These are phyloP conservation scores for Penicillium taxi DNA, from an alignment of 495 filamentous ascomycete species.

Conservation along the genomic window DNA sequence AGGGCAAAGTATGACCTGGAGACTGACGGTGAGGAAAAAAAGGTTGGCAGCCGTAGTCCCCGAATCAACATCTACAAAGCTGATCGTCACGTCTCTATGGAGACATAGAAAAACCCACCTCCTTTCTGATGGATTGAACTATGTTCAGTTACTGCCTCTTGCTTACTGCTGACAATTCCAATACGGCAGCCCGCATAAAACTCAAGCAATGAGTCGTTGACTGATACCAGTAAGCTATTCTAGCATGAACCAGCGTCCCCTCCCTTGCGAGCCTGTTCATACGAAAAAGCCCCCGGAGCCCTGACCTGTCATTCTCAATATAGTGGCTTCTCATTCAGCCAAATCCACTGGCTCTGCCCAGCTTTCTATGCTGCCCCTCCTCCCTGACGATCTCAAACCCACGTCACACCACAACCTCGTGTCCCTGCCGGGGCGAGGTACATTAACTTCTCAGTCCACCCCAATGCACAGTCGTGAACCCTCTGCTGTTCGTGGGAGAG, in stretches of 20 bases:
- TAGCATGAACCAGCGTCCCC: slow-evolving; percentile 4
- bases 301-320: slow-evolving; percentile 4
- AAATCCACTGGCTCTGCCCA: slow-evolving; percentile 37
- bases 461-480: slow-evolving; percentile 44
- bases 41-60: slow-evolving; percentile 13
- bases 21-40: slow-evolving; percentile 6
- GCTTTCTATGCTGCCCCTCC: slow-evolving; percentile 37
- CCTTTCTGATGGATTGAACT: slow-evolving; percentile 10
- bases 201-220: slow-evolving; percentile 17
- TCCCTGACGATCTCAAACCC: slow-evolving; percentile 35
- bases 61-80: slow-evolving; percentile 15
- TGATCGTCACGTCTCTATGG: slow-evolving; percentile 8
- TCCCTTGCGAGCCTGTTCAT: slow-evolving; percentile 8
- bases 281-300: background rate
- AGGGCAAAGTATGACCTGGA: too few relatives aligned
- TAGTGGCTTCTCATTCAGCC: slow-evolving; percentile 36
- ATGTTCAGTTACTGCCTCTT: slow-evolving; percentile 7
- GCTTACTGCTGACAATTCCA: slow-evolving; percentile 10
- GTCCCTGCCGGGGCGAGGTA: slow-evolving; percentile 34
- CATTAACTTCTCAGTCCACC: slow-evolving; percentile 42
- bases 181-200: slow-evolving; percentile 15
- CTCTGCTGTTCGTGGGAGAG: slow-evolving; percentile 38
- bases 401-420: slow-evolving; percentile 37
- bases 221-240: slow-evolving; percentile 12
- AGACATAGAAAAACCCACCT: slow-evolving; percentile 6